Conservation (phyloP, 768 basidiomycete genomes). For the Rhodosporidiobolus sp. region DNA sequence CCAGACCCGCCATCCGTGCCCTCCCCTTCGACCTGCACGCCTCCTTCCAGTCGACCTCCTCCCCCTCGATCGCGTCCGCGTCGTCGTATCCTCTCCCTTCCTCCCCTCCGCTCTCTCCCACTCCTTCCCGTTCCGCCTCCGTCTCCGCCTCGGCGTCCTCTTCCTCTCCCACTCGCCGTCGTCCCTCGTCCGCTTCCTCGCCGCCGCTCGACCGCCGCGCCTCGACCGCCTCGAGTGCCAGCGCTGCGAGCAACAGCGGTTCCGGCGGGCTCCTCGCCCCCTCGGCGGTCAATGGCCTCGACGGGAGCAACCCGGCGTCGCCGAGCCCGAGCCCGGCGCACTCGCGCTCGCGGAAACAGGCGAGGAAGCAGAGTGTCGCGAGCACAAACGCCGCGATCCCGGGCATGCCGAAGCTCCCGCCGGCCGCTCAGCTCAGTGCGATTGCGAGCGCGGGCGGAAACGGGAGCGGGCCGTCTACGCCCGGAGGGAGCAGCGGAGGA, state of each 20-base stretch:
- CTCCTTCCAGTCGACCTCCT: slow-evolving; percentile 29
- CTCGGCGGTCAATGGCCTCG: neutral
- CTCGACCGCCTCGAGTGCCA: neutral
- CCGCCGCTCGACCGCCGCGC: neutral
- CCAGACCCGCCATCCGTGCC: neutral
- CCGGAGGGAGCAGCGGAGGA: neutral
- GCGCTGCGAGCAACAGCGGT: neutral
- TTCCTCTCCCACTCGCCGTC: neutral
- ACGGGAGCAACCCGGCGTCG: too few species aligned
- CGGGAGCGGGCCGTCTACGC: too few species aligned
- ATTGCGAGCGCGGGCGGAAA: too few species aligned
- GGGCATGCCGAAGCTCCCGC: slow-evolving; percentile 7
- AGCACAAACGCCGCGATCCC: slow-evolving; percentile 3
- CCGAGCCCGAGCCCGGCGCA: too few species aligned
- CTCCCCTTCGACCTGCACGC: slow-evolving; percentile 36
- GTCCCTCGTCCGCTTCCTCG: neutral
- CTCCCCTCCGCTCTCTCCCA: slow-evolving; percentile 11
- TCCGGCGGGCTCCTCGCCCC: neutral
- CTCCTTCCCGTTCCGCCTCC: slow-evolving; percentile 4
- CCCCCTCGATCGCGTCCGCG: neutral
- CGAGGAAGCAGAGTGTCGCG: slow-evolving; percentile 4
- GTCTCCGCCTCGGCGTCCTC: neutral
- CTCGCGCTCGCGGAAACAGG: too few species aligned
- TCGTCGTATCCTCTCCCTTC: neutral
- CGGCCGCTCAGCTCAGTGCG: neutral